phyloP scores from a whole-genome alignment of 2,329 filamentous ascomycete species.

The Juglanconis sp. region DNA sequence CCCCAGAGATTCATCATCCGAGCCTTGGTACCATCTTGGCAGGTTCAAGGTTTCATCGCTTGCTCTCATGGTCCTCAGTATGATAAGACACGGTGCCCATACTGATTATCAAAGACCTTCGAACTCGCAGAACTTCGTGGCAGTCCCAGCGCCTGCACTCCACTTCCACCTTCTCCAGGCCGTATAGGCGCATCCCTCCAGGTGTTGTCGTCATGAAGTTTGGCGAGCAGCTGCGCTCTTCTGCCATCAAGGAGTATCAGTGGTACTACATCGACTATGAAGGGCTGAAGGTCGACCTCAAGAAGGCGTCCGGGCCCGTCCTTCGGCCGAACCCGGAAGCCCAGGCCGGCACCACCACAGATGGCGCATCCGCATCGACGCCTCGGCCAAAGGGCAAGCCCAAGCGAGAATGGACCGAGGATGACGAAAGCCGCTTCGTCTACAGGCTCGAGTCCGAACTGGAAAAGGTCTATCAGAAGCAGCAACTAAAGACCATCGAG shows the following conservation, averaged over 20 bases:
- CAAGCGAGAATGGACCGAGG: slow-evolving; percentile 76
- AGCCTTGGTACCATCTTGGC: not conserved
- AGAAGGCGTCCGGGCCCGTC: slow-evolving; percentile 59
- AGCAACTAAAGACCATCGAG: slow-evolving; percentile 95
- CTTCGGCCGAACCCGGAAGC: slow-evolving; percentile 26
- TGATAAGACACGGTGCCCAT: slow-evolving; percentile 28
- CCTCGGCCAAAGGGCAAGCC: slow-evolving; percentile 39
- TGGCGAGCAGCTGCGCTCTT: slow-evolving; percentile 93
- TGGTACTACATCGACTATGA: slow-evolving; percentile 99
- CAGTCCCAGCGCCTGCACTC: slow-evolving; percentile 29
- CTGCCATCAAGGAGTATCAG: slow-evolving; percentile 93
- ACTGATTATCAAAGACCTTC: slow-evolving; percentile 53
- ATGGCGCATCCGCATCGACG: slow-evolving; percentile 28
- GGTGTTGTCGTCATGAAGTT: slow-evolving; percentile 72
- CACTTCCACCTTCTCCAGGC: slow-evolving; percentile 25
- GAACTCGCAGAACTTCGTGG: slow-evolving; percentile 41
- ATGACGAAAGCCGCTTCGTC: slow-evolving; percentile 88
- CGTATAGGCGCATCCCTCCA: slow-evolving; percentile 36
- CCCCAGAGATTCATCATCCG: not conserved
- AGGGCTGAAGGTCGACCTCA: slow-evolving; percentile 82
- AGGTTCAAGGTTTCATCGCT: not conserved
- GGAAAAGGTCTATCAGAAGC: slow-evolving; percentile 96
- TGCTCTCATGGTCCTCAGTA: not conserved
- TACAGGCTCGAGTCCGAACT: slow-evolving; percentile 83
- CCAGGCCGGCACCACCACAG: slow-evolving; percentile 35